phyloP scores from a whole-genome alignment of 2,329 filamentous ascomycete genomes.

The Plectosphaerella cucumerina region DNA sequence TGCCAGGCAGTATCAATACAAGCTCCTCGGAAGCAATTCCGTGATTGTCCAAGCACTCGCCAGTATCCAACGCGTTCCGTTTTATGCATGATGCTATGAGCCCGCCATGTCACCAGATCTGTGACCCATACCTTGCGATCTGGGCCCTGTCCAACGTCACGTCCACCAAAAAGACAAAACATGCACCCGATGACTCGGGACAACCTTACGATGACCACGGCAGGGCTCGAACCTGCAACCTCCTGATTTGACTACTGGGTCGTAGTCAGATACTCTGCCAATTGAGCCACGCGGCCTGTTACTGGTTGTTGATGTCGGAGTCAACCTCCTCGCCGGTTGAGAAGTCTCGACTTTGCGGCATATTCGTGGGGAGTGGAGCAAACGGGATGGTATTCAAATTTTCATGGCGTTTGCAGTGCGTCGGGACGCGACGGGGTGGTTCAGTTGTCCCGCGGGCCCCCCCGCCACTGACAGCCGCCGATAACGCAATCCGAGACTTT shows the following conservation, averaged over 20 bases:
- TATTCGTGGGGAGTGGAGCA: no score
- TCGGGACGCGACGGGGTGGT: background rate
- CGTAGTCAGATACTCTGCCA: slow-evolving; percentile 1
- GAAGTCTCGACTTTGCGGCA: background rate
- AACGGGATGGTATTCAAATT: no score
- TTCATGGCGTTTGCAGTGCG: background rate
- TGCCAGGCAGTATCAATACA: no score
- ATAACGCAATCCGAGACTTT: background rate
- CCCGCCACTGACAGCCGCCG: background rate
- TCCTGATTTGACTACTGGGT: background rate
- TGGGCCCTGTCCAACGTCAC: no score
- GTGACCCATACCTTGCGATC: no score
- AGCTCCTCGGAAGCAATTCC: no score
- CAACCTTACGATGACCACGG: background rate
- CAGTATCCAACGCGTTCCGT: no score
- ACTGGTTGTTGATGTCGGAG: background rate
- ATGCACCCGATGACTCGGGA: no score
- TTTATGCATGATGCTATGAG: no score
- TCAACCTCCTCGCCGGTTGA: background rate
- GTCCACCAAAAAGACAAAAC: no score
- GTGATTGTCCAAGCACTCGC: no score
- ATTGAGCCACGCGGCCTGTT: slow-evolving; percentile 1
- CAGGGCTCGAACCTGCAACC: slow-evolving; percentile 1
- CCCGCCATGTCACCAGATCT: no score
- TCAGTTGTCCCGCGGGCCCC: background rate